Evolutionary conservation across 2,329 filamentous ascomycete genomes (phyloP), one percentile per base, ranked within the genome.

Genomic region (Diaporthe australafricana): DNA sequence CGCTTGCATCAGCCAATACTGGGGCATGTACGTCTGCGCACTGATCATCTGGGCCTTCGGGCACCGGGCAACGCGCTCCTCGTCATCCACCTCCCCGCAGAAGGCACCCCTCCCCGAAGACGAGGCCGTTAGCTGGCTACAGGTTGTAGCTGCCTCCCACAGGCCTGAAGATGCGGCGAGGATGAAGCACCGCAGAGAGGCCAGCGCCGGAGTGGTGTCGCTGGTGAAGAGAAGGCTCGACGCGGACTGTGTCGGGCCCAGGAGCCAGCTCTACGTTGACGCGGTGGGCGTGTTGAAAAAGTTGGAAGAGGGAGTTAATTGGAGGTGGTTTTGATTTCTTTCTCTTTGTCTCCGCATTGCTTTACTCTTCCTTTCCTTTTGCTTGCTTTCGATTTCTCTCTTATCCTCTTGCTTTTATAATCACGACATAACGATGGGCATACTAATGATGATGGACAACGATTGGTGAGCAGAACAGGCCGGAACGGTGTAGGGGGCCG

Each of bases 1-100:
- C 70, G 77, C 74, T 22, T 83, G 85, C 67, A 80, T 89, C 52
- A 85, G 84, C 2, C 84, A 87, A 73, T 88, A 87, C 76, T 89
- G 87, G 87, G 85, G 81, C 40, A 76, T 90, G 62, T 90, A 90
- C 75, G 85, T 87, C 9, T 89, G 87, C 73, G 82, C 87, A 9
- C 82, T 91, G 63, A 87, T 91, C 74, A 89, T 87, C 80, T 91
- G 89, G 89, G 87, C 88, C 1, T 88, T 86, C 74, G 84, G 84
- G 2, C 81, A 87, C 70, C 78, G 78, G 12, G 73, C 72, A 42
- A 66, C 48, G 30, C 72, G 75, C 14, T 45, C 53, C 6, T 66
- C 72, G 8, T 47, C 70, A 5, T 66, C 63, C 17, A 40, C 42
- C 14, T 69, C 66, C 9, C 48, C 47, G 48, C 55, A 56, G 45